Evolutionary conservation across 306 rosid species (phyloP).

Genomic region (Sechiopsis laciniata): DNA sequence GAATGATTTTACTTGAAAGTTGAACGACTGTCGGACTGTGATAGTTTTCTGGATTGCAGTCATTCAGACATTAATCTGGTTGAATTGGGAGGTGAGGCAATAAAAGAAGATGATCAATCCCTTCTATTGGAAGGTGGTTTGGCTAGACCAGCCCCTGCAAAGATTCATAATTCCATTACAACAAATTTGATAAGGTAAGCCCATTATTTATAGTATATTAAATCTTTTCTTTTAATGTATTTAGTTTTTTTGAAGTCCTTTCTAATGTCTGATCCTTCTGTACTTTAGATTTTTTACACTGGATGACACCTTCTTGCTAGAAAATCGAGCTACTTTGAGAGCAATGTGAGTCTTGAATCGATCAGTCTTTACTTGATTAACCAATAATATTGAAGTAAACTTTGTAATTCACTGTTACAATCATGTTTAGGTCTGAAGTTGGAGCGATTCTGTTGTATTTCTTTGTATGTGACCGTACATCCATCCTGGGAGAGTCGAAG

Average conservation of each 20-base stretch:
- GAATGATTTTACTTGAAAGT: slow-evolving; percentile 2
- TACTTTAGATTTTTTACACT: slow-evolving; percentile 70
- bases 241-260: slow-evolving; percentile 25
- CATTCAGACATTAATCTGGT: slow-evolving; percentile 80
- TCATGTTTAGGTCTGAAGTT: slow-evolving; percentile 55
- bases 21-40: background rate
- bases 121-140: slow-evolving; percentile 83
- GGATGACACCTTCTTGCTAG: slow-evolving; percentile 86
- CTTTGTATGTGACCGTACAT: slow-evolving; percentile 83
- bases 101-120: slow-evolving; percentile 82
- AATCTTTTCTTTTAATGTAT: slow-evolving; percentile 22
- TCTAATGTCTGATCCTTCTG: slow-evolving; percentile 30
- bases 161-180: slow-evolving; percentile 55
- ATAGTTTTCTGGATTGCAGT: slow-evolving; percentile 41
- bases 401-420: slow-evolving; percentile 17
- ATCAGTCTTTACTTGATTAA: slow-evolving; percentile 28
- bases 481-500: slow-evolving; percentile 59
- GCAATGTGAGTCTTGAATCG: slow-evolving; percentile 63
- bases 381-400: slow-evolving; percentile 13
- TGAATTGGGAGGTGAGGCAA: slow-evolving; percentile 64
- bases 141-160: slow-evolving; percentile 67
- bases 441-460: slow-evolving; percentile 79
- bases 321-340: slow-evolving; percentile 76
- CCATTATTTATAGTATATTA: slow-evolving; percentile 16
- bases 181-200: slow-evolving; percentile 66